These are phyloP conservation scores for Cutaneotrichosporon cutaneum DNA, from an alignment of 1,284 basidiomycete genomes.

Conservation along the genomic window DNA sequence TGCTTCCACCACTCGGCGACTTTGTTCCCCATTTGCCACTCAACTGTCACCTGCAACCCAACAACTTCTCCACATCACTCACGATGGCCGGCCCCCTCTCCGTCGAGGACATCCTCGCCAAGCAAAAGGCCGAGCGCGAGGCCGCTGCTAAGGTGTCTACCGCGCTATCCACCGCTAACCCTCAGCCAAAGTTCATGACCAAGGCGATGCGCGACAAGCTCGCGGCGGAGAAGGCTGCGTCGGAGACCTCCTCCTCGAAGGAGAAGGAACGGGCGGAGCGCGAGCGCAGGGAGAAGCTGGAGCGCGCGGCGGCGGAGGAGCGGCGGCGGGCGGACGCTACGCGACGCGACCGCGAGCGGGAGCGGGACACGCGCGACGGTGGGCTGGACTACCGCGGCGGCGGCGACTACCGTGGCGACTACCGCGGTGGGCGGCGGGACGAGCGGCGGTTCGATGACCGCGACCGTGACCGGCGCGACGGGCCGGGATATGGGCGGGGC, in stretches of 20 bases:
- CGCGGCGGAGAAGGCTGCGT: constrained; percentile 78
- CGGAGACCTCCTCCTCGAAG: constrained; percentile 67
- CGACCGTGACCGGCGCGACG: constrained; percentile 15
- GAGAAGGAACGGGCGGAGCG: constrained; percentile 58
- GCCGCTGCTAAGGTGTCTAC: constrained; percentile 73
- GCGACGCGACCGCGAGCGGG: constrained; percentile 15
- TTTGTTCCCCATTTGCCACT: constrained; percentile 2
- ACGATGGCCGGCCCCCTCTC: constrained; percentile 39
- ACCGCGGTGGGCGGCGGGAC: constrained; percentile 1
- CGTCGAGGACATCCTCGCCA: constrained; percentile 75
- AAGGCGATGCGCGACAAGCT: constrained; percentile 84
- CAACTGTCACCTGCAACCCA: background rate
- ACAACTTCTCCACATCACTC: background rate
- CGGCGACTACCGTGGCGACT: constrained; percentile 22
- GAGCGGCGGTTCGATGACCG: constrained; percentile 9
- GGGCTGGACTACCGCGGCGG: constrained; percentile 26
- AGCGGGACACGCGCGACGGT: constrained; percentile 18
- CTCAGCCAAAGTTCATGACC: constrained; percentile 82
- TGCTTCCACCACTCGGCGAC: background rate
- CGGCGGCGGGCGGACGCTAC: constrained; percentile 54
- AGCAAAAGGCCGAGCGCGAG: constrained; percentile 82
- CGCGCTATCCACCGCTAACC: background rate
- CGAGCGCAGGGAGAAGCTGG: constrained; percentile 66
- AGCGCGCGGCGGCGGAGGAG: constrained; percentile 70
- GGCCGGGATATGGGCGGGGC: constrained; percentile 17